phyloP scores from a whole-genome alignment of 108 stramenopile species.

The Schizochytrium sp. region DNA sequence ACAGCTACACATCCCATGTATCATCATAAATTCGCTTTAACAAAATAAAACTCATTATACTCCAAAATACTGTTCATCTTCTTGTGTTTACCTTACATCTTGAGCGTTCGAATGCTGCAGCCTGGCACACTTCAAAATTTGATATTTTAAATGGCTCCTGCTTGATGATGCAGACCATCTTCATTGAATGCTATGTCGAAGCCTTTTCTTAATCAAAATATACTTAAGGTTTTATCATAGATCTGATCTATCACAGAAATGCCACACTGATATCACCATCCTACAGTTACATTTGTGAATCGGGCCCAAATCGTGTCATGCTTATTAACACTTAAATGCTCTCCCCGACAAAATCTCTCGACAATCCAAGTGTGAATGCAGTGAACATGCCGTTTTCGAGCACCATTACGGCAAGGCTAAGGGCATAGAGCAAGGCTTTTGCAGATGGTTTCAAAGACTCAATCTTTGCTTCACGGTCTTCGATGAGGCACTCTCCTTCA shows the following conservation, averaged over 20 bases:
- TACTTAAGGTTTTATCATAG: no score
- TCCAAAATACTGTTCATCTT: no score
- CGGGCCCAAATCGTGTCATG: not conserved
- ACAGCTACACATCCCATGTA: not conserved
- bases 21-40: no score
- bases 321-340: not conserved
- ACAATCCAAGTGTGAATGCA: not conserved
- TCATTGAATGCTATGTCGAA: no score
- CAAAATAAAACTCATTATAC: no score
- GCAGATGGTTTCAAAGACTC: not conserved
- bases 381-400: not conserved
- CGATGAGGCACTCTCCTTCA: not conserved
- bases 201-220: no score
- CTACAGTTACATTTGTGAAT: not conserved
- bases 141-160: no score
- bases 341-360: not conserved
- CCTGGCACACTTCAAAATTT: no score
- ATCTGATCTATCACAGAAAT: not conserved
- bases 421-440: not conserved
- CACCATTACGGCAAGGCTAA: constrained; percentile 14
- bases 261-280: not conserved
- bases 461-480: not conserved
- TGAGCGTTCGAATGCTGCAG: no score
- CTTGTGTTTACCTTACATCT: no score
- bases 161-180: no score